These are phyloP conservation scores for Pyrenochaeta sp. DNA, from an alignment of 2,329 filamentous ascomycete genomes.

Conservation along the genomic window DNA sequence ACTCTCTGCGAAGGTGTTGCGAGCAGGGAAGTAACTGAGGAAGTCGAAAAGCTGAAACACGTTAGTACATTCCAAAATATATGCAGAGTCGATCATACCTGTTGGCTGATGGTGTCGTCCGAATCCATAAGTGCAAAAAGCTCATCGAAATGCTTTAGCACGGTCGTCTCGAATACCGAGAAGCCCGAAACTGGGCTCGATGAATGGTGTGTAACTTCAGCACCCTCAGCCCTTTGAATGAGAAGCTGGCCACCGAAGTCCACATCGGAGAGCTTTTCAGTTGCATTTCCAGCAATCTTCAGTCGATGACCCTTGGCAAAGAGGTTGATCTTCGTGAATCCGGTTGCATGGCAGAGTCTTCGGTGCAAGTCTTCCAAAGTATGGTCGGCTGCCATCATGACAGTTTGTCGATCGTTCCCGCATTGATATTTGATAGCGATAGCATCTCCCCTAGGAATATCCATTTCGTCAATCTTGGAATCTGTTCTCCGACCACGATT, in stretches of 20 bases:
- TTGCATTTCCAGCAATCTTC: slow-evolving; percentile 65
- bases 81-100: slow-evolving; percentile 19
- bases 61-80: slow-evolving; percentile 16
- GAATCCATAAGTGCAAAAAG: slow-evolving; percentile 82
- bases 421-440: slow-evolving; percentile 77
- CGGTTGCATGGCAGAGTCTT: slow-evolving; percentile 71
- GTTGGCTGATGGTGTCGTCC: slow-evolving; percentile 60
- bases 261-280: slow-evolving; percentile 67
- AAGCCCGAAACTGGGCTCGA: slow-evolving; percentile 32
- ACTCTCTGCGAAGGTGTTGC: slow-evolving; percentile 35
- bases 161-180: slow-evolving; percentile 74
- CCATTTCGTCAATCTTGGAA: slow-evolving; percentile 52
- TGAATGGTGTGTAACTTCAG: slow-evolving; percentile 30
- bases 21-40: slow-evolving; percentile 40
- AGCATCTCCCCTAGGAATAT: slow-evolving; percentile 66
- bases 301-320: slow-evolving; percentile 75
- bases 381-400: slow-evolving; percentile 74
- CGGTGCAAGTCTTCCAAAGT: slow-evolving; percentile 74
- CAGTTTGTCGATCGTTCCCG: slow-evolving; percentile 64
- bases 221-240: slow-evolving; percentile 39
- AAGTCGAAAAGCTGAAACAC: slow-evolving; percentile 42
- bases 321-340: slow-evolving; percentile 77
- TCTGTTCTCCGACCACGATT: slow-evolving; percentile 38
- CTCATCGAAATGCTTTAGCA: slow-evolving; percentile 82
- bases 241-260: slow-evolving; percentile 36